phyloP scores from a whole-genome alignment of 768 basidiomycete species.

The Trametes punicea region DNA sequence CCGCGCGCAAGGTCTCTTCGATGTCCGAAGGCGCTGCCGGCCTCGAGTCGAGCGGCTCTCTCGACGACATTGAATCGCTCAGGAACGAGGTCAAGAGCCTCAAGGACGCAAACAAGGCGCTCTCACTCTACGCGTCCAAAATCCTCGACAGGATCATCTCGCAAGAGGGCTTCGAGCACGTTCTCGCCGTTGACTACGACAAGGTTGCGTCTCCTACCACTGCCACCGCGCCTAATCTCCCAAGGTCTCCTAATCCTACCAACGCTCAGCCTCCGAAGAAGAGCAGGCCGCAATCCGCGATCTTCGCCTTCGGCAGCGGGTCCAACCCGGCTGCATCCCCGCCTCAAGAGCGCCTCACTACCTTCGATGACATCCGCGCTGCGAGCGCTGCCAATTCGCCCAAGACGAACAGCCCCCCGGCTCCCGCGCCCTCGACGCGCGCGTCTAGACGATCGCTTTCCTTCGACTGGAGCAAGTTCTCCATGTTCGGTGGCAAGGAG shows the following conservation, averaged over 20 bases:
- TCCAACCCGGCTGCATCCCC: slow-evolving; percentile 26
- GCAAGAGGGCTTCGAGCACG: slow-evolving; percentile 95
- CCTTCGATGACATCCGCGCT: slow-evolving; percentile 29
- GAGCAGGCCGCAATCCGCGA: slow-evolving; percentile 59
- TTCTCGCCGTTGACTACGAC: slow-evolving; percentile 92
- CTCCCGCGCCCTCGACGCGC: slow-evolving; percentile 23
- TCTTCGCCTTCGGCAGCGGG: slow-evolving; percentile 41
- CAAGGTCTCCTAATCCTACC: slow-evolving; percentile 27
- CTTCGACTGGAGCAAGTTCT: slow-evolving; percentile 80
- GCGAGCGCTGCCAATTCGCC: slow-evolving; percentile 20
- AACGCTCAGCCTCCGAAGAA: slow-evolving; percentile 33
- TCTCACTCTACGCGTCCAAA: slow-evolving; percentile 94
- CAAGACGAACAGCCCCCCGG: slow-evolving; percentile 21
- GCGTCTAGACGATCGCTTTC: slow-evolving; percentile 73
- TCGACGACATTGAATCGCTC: slow-evolving; percentile 70
- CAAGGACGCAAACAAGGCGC: slow-evolving; percentile 93
- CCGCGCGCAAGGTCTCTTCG: slow-evolving; percentile 32
- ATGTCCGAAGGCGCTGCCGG: slow-evolving; percentile 38
- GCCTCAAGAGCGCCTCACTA: slow-evolving; percentile 31
- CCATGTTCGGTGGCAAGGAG: slow-evolving; percentile 54
- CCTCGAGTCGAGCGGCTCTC: slow-evolving; percentile 41
- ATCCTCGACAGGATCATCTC: slow-evolving; percentile 97
- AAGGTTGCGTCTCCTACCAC: slow-evolving; percentile 43
- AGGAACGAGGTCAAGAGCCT: slow-evolving; percentile 86
- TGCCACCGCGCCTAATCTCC: slow-evolving; percentile 32